Base-by-base conservation (phyloP, 2,329 filamentous ascomycete genomes). In the Aspergillus ibericus region DNA sequence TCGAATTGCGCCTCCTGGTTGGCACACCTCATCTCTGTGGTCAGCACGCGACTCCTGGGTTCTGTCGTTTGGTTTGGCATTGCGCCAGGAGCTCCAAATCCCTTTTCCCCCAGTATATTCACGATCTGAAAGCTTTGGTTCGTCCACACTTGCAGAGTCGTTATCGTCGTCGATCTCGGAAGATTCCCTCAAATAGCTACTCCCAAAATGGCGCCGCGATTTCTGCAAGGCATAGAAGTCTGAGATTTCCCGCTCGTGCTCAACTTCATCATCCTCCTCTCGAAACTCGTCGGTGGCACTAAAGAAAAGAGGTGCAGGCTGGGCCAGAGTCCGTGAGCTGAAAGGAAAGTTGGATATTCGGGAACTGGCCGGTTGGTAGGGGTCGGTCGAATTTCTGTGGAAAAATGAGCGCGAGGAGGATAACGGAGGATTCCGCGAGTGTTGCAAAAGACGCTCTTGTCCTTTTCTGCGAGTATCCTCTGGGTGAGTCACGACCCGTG, bases 251-350 rank as follows among this genome's bases (percentile, higher is more conserved):
- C 92, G 82, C 68, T 96, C 91, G 68, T 91, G 88, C 75, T 96
- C 92, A 68, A 91, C 89, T 72, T 95, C 93, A 61, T 98, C 93
- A 63, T 97, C 93, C 70, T 96, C 91, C 75, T 97, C 93, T 61
- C 90, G 87, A 64, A 96, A 95, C 70, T 96, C 92, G 73, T 96
- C 92, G 15, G 92, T 85, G 4, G 91, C 88, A 70, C 92, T 96
- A 76, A 95, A 92, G 75, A 99, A 98, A n/a, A 99, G 82, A 56
- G 95, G 95, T 9, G 93, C 93, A 66, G 92, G 90, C 58, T 91
- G 88, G 46, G 86, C 82, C 4, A 89, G 85, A 60, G 90, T 87
- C 52, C 92, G 85, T 10, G 91, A 92, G 27, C 89, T 86, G 72
- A 96, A 96, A 29, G 87, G 88, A 62, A 96, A 93, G 66, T 86